Base-by-base conservation (phyloP, 495 filamentous ascomycete species). In the Neurospora cerealis region DNA sequence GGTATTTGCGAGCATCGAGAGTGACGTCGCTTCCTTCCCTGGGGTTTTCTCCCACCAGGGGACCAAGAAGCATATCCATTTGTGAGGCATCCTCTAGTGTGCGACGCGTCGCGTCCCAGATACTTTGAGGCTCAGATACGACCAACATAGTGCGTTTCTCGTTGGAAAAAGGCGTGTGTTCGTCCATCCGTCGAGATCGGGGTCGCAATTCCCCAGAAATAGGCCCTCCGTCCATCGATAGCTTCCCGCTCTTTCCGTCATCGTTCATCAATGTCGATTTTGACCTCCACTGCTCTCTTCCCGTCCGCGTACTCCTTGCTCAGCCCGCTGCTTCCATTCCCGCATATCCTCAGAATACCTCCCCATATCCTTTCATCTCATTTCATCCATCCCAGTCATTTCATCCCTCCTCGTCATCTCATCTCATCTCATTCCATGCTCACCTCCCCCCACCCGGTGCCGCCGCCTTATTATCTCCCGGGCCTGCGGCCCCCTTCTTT, bases 401-500 rank as follows among this genome's bases (percentile, higher is more conserved):
- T 42, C 69, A 70, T 70, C 19, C 34, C 32, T n/a, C 8, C n/a
- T 39, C 17, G 13, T 19, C 66, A 19, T 9, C 3, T 17, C 17
- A 36, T 19, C 32, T 17, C 34, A 6, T 5, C 32, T n/a, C 62
- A 69, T 69, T 7, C 78, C 32, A 7, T 44, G 24, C 24, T 39
- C 13, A 36, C 46, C 15, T 10, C 13, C 24, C 13, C 37, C 21
- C 41, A 28, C n/a, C 54, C 28, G 34, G 28, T 9, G 40, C 70
- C 8, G 15, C 24, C 24, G 19, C 76, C 71, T 66, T 34, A 3
- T 66, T 80, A 80, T 76, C 77, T 74, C 80, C 76, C 36, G 79
- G 73, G 69, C 78, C 77, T 34, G 69, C 75, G 11, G 72, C 80
- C 15, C 76, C 76, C 73, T 81, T 82, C 74, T 79, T 79, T 76